phyloP scores from a whole-genome alignment of 208 protist species.

The Crithidia sp. region DNA sequence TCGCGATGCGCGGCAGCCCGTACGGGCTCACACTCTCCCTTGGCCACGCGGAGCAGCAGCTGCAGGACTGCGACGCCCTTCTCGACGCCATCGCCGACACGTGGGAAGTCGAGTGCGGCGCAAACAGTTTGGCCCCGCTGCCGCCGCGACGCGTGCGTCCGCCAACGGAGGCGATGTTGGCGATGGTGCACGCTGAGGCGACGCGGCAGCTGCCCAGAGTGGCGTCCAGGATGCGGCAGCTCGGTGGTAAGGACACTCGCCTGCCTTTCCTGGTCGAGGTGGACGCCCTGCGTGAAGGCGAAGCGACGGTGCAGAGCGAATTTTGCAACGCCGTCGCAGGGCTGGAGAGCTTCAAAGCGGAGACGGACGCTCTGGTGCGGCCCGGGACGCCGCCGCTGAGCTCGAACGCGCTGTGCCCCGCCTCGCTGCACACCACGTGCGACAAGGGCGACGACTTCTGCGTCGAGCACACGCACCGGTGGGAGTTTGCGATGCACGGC shows the following conservation, averaged over 20 bases:
- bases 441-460: constrained; percentile 75
- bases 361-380: constrained; percentile 4
- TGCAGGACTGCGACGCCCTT: constrained; percentile 39
- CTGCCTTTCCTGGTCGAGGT: constrained; percentile 71
- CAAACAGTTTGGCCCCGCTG: constrained; percentile 29
- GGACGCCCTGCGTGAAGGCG: constrained; percentile 38
- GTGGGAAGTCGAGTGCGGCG: constrained; percentile 27
- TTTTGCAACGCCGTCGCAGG: constrained; percentile 29
- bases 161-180: constrained; percentile 58
- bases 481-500: constrained; percentile 70
- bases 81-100: constrained; percentile 36
- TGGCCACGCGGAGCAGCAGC: constrained; percentile 45
- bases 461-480: constrained; percentile 75
- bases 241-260: constrained; percentile 34
- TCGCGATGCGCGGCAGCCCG: constrained; percentile 25
- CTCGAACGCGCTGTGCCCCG: constrained; percentile 38
- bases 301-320: constrained; percentile 30
- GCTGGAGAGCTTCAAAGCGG: constrained; percentile 35
- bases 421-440: constrained; percentile 29
- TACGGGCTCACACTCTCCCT: constrained; percentile 55
- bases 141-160: constrained; percentile 55
- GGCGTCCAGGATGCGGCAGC: constrained; percentile 27
- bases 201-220: constrained; percentile 57
- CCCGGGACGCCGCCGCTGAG: neutral
- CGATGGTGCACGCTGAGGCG: constrained; percentile 48